Evolutionary conservation across 164 flowering plant species (phyloP).

Genomic region (Euptelea pleiosperma): DNA sequence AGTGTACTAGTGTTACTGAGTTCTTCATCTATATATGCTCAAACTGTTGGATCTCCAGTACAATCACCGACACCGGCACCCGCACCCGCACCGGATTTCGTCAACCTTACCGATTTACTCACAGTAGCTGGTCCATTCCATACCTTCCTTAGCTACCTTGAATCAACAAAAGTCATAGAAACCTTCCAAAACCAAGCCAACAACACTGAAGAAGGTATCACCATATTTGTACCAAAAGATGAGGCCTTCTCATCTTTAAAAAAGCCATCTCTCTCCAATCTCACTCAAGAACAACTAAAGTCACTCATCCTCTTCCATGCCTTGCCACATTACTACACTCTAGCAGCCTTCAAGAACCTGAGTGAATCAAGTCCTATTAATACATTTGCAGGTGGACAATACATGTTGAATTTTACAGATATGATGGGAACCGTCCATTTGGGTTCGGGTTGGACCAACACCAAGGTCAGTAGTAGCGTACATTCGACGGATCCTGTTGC

Average conservation of each 20-base stretch:
- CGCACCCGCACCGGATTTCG: slow-evolving; percentile 63
- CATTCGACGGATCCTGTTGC: slow-evolving; percentile 72
- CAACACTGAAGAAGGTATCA: slow-evolving; percentile 73
- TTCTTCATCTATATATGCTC: slow-evolving; percentile 32
- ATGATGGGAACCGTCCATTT: slow-evolving; percentile 51
- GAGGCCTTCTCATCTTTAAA: slow-evolving; percentile 61
- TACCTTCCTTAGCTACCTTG: slow-evolving; percentile 57
- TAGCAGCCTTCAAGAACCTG: slow-evolving; percentile 75
- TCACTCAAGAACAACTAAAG: slow-evolving; percentile 68
- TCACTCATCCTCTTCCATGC: slow-evolving; percentile 68
- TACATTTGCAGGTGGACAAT: slow-evolving; percentile 73
- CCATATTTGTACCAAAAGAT: slow-evolving; percentile 80
- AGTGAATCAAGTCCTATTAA: slow-evolving; percentile 49
- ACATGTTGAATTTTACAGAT: slow-evolving; percentile 62
- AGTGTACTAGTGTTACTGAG: slow-evolving; percentile 24
- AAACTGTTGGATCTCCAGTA: slow-evolving; percentile 28
- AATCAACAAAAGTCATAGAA: slow-evolving; percentile 66
- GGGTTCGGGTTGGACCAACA: slow-evolving; percentile 62
- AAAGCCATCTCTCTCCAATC: slow-evolving; percentile 62
- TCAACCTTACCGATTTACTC: slow-evolving; percentile 69
- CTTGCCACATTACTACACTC: slow-evolving; percentile 58
- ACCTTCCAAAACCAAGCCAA: slow-evolving; percentile 89
- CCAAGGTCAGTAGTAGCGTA: slow-evolving; percentile 70
- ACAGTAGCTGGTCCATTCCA: slow-evolving; percentile 82
- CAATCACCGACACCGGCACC: slow-evolving; percentile 70